phyloP scores from a whole-genome alignment of 23 red algal species.

The Gracilariopsis chorda region DNA sequence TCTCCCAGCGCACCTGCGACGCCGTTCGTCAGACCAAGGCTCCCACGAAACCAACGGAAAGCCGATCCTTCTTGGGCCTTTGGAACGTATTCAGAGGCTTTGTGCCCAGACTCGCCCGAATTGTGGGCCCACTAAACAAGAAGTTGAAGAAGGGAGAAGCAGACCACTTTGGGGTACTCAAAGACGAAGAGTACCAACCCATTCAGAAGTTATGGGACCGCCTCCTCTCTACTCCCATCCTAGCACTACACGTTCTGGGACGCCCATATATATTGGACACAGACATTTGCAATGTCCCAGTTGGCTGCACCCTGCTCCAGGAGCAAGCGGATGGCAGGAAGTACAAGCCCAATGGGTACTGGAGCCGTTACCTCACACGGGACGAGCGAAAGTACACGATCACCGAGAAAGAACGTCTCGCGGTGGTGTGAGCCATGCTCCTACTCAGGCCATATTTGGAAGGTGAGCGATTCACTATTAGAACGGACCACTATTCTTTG shows the following conservation, averaged over 20 bases:
- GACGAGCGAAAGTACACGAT: slow-evolving; percentile 5
- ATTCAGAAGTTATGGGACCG: not conserved
- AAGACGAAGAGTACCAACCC: slow-evolving; percentile 2
- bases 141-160: slow-evolving; percentile 29
- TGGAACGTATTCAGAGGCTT: slow-evolving; percentile 43
- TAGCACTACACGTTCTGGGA: not conserved
- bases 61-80: slow-evolving; percentile 17
- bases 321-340: slow-evolving; percentile 14
- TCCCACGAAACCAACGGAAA: slow-evolving; percentile 20
- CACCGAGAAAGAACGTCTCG: slow-evolving; percentile 26
- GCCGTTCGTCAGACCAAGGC: not conserved
- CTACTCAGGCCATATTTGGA: slow-evolving; percentile 36
- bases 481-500: slow-evolving; percentile 34
- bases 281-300: slow-evolving; percentile 11
- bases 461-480: not conserved
- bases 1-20: not conserved
- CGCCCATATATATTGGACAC: slow-evolving; percentile 35
- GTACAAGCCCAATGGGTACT: slow-evolving; percentile 23
- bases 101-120: slow-evolving; percentile 37
- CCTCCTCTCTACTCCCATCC: not conserved
- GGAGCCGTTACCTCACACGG: not conserved
- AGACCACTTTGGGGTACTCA: not conserved
- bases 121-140: slow-evolving; percentile 1
- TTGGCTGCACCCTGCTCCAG: slow-evolving; percentile 15
- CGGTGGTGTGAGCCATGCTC: slow-evolving; percentile 36